Conservation (phyloP, 1,284 basidiomycete genomes). For the Malassezia caprae region DNA sequence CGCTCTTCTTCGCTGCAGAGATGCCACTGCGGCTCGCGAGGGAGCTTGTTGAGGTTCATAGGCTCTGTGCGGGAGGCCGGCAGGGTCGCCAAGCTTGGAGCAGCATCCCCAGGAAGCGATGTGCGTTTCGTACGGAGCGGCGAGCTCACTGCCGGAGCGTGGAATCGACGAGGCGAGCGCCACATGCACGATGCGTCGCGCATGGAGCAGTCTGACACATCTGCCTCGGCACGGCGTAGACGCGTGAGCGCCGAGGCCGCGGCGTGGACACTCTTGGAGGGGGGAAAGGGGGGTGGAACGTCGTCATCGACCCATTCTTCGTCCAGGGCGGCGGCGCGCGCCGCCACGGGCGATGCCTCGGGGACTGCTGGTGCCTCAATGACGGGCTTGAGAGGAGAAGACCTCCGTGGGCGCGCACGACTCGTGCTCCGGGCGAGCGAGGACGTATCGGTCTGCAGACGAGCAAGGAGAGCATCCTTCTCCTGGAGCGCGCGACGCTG, state of each 20-base stretch:
- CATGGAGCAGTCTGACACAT: constrained; percentile 18
- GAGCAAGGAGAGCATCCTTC: constrained; percentile 6
- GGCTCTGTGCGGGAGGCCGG: not conserved
- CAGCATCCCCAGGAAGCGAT: not conserved
- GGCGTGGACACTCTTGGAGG: not conserved
- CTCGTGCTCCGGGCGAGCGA: not conserved
- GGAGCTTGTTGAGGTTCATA: not conserved
- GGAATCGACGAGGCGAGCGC: not conserved
- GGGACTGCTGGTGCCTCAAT: not conserved
- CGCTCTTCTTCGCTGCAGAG: constrained; percentile 12
- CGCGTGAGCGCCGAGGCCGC: not conserved
- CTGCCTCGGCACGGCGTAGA: constrained; percentile 2
- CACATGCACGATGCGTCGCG: constrained; percentile 15
- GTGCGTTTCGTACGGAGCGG: not conserved
- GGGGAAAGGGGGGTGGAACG: not conserved
- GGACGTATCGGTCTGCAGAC: not conserved
- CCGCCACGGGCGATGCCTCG: no score
- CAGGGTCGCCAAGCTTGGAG: not conserved
- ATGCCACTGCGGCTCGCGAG: constrained; percentile 13
- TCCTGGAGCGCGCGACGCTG: constrained; percentile 1
- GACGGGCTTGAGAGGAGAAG: not conserved
- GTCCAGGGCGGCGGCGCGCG: not conserved
- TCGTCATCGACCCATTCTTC: constrained; percentile 17
- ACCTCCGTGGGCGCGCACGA: not conserved
- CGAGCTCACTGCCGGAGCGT: not conserved